A percentile compares a stretch with the other conserved stretches of the same genome.
Evolutionary conservation across 164 flowering plant genomes (phyloP).

Genomic region (Hamamelis virginiana): DNA sequence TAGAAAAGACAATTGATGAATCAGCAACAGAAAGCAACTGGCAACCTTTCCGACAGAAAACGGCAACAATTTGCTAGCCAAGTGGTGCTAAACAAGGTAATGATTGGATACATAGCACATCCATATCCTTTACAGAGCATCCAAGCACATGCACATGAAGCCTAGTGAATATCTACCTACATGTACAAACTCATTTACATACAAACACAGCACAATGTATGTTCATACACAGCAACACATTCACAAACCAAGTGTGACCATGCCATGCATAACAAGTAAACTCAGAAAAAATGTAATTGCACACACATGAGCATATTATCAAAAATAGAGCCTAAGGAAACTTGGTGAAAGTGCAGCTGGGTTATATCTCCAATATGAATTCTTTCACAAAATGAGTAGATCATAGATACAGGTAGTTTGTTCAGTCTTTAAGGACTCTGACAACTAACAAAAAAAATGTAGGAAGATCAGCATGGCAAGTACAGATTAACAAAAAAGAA

Average conservation of each 20-base stretch:
- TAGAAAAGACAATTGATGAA: neutral
- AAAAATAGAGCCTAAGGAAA: neutral
- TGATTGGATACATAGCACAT: slow-evolving; percentile 2
- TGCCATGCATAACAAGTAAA: neutral
- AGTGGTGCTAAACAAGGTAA: neutral
- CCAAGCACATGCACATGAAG: neutral
- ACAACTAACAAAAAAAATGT: neutral
- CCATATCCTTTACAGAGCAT: neutral
- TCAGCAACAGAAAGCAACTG: neutral
- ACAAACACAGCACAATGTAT: neutral
- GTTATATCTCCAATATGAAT: neutral
- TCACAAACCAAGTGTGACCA: neutral
- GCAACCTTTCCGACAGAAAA: neutral
- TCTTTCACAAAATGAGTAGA: neutral
- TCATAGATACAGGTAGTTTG: neutral
- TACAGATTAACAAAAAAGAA: neutral
- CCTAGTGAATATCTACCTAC: neutral
- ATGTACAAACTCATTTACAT: neutral
- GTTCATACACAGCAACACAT: neutral
- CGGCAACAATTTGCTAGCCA: neutral
- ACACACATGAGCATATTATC: neutral
- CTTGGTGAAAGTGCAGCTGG: slow-evolving; percentile 1
- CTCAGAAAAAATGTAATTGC: too few species aligned
- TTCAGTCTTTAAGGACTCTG: neutral
- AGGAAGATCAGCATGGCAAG: neutral